phyloP scores from a whole-genome alignment of 73 alveolate species.

The Strombidium stylifer region DNA sequence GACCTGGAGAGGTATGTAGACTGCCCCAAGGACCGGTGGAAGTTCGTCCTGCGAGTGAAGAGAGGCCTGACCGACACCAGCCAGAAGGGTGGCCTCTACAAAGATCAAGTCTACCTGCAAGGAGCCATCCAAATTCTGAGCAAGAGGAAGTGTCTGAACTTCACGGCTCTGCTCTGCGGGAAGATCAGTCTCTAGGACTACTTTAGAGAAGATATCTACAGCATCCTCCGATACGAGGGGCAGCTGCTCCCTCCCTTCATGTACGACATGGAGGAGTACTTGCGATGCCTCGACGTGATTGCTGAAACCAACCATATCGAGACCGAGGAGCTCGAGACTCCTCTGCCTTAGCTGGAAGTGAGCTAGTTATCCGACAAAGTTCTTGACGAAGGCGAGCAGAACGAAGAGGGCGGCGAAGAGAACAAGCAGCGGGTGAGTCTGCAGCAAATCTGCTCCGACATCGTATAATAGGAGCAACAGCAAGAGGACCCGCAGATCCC shows the following conservation, averaged over 20 bases:
- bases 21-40: constrained; percentile 54
- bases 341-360: too few relatives aligned
- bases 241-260: constrained; percentile 50
- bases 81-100: constrained; percentile 60
- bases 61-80: constrained; percentile 61
- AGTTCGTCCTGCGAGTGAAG: constrained; percentile 53
- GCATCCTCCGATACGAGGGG: constrained; percentile 25
- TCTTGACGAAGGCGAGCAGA: too few relatives aligned
- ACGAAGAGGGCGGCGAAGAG: too few relatives aligned
- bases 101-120: constrained; percentile 57
- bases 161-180: constrained; percentile 37
- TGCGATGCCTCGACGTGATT: constrained; percentile 38
- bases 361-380: too few relatives aligned
- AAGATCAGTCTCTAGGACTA: constrained; percentile 48
- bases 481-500: too few relatives aligned
- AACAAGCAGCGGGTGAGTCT: too few relatives aligned
- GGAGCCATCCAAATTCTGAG: constrained; percentile 57
- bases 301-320: constrained; percentile 54
- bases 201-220: constrained; percentile 38
- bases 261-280: constrained; percentile 41
- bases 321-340: too few relatives aligned
- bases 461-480: too few relatives aligned
- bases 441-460: too few relatives aligned
- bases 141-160: constrained; percentile 38
- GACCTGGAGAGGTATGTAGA: constrained; percentile 64